These are phyloP conservation scores for Pichia insulana DNA, from an alignment of 805 yeast species.

Conservation along the genomic window DNA sequence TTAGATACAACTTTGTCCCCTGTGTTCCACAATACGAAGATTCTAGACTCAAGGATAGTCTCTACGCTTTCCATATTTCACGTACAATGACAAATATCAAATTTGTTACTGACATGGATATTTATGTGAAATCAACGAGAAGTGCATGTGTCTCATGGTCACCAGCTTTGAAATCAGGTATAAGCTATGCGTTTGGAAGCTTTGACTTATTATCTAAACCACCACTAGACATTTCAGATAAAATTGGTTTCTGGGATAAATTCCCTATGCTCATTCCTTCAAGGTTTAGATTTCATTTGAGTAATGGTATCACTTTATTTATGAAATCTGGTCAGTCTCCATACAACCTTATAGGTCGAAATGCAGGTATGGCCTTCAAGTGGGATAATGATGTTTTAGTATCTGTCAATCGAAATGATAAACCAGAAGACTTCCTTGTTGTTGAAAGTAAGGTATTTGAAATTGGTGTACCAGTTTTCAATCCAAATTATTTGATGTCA, in stretches of 20 bases:
- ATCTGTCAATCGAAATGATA: slow-evolving; percentile 40
- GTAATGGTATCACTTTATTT: slow-evolving; percentile 48
- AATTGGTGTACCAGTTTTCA: slow-evolving; percentile 47
- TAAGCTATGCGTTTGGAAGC: slow-evolving; percentile 52
- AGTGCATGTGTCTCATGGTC: slow-evolving; percentile 57
- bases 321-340: slow-evolving; percentile 57
- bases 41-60: slow-evolving; percentile 29
- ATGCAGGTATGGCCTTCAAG: slow-evolving; percentile 56
- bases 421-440: slow-evolving; percentile 41
- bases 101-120: slow-evolving; percentile 40
- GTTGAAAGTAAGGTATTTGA: slow-evolving; percentile 49
- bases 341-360: slow-evolving; percentile 44
- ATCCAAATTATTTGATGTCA: slow-evolving; percentile 25
- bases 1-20: slow-evolving; percentile 40
- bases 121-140: slow-evolving; percentile 35
- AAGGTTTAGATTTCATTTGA: slow-evolving; percentile 36
- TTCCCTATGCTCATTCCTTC: slow-evolving; percentile 49
- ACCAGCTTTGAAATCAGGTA: slow-evolving; percentile 51
- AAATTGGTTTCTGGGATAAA: slow-evolving; percentile 69
- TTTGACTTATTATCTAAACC: slow-evolving; percentile 64
- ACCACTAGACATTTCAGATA: slow-evolving; percentile 54
- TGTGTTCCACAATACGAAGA: slow-evolving; percentile 32
- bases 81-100: slow-evolving; percentile 61
- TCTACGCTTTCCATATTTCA: slow-evolving; percentile 49
- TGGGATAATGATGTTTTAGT: slow-evolving; percentile 51